A percentile compares a stretch with the other conserved stretches of the same genome.
Conservation (phyloP, 2,329 filamentous ascomycete genomes). For the Cercospora zeae-maydis region DNA sequence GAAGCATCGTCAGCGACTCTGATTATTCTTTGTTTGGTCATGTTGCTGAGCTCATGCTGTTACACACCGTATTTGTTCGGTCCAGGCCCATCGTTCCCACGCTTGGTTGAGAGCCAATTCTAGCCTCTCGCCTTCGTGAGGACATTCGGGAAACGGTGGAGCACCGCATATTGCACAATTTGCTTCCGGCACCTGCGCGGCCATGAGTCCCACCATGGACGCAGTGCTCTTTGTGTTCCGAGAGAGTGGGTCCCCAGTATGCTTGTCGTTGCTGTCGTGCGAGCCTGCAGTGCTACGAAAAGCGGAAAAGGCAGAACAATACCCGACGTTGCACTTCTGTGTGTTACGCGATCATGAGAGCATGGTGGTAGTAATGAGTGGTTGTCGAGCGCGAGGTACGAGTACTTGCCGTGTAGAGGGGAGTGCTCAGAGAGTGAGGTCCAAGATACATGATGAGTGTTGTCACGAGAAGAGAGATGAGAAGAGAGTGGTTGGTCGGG, state of each 20-base stretch:
- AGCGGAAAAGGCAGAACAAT: neutral
- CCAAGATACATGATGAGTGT: constrained; percentile 10
- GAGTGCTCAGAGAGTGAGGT: constrained; percentile 9
- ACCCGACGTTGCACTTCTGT: constrained; percentile 1
- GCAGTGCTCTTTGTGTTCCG: constrained; percentile 6
- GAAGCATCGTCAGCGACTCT: neutral
- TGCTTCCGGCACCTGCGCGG: constrained; percentile 28
- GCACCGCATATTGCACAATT: constrained; percentile 39
- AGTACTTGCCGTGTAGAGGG: constrained; percentile 13
- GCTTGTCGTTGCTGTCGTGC: neutral
- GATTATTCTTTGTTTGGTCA: too few species aligned
- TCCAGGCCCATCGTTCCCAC: constrained; percentile 30
- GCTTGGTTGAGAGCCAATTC: constrained; percentile 35
- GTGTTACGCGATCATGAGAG: constrained; percentile 7
- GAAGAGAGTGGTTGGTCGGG: constrained; percentile 7
- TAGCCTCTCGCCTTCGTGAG: constrained; percentile 35
- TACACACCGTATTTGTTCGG: constrained; percentile 31
- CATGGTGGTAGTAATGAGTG: constrained; percentile 2
- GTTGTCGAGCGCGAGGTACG: neutral
- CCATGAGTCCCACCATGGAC: constrained; percentile 25
- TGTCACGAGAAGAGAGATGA: neutral
- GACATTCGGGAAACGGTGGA: constrained; percentile 33
- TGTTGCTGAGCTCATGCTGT: neutral
- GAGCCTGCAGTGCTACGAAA: constrained; percentile 6
- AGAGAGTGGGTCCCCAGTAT: neutral